Evolutionary conservation across 148 eudicot genomes (phyloP), one percentile per base, ranked within the genome.

Genomic region (Limonium bicolor): DNA sequence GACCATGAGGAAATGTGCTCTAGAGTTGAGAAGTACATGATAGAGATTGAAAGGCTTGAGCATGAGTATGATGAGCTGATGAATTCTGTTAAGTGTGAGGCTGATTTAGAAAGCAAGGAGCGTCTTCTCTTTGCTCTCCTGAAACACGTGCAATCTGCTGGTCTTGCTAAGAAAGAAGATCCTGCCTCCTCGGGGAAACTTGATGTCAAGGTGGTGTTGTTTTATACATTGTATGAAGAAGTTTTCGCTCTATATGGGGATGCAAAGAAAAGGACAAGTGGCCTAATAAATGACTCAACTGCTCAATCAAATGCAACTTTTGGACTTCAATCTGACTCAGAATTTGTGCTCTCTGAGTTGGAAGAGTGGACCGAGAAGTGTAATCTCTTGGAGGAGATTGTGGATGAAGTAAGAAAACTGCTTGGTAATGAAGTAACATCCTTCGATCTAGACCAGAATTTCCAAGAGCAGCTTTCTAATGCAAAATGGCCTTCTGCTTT

Each of bases 361-460:
- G 94, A 83, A 64, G 86, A 77, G 56, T 80, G 79, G 63, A 52
- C 72, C 51, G 94, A 83, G 58, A 83, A 77, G 64, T 87, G 85
- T 45, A 57, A 67, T 22, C 73, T 85, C 27, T 66, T 90, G 19
- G 58, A 64, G 20, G 85, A 77, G 56, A 68, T 85, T 71, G 59
- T 73, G 15, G 45, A 51, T 58, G 88, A 90, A 53, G 68, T 90
- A 36, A 61, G 56, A 57, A 55, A 59, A 22, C 60, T 59, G 58
- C 36, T 67, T 50, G 55, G 58, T 28, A 41, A 44, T 57, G 63
- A 64, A 58, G 28, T 51, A 29, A 43, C 52, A 32, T 51, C 32
- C 43, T 48, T 36, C 51, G 68, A 53, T 33, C 20, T 36, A 41
- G 67, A 54, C 29, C 52, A 34, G 29, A 43, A 54, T 46, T 26